Evolutionary conservation across 192 early-diverging fungal genomes (phyloP), one percentile per base, ranked within the genome.

Genomic region (Coemansia sp.): DNA sequence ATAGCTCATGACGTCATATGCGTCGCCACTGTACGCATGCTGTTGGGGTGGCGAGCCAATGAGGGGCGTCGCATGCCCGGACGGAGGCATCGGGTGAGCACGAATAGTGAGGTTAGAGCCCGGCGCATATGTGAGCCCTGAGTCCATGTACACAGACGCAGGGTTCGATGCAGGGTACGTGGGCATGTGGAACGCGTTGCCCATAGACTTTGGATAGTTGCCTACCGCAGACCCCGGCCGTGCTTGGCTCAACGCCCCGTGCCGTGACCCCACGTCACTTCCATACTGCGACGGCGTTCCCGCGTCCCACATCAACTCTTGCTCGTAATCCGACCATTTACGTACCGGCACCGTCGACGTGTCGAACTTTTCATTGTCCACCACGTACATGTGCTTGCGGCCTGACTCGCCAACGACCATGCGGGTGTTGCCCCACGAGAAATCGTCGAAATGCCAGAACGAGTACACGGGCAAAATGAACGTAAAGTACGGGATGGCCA

Each of bases 381-480:
- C 86, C 65, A 71, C 71, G 41, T 77, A 81, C 50, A 83, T 61
- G 47, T 83, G 87, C 73, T 85, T 88, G 38, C 83, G 81, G 58
- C 92, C 92, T 35, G 89, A 90, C 68, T 93, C 91, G 63, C 95
- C 96, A 6, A 93, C 85, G 2, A 96, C 92, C 27, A 91, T 47
- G 73, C 96, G 91, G 17, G 96, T 98, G 75, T 94, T 96, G 61
- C 95, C 97, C 97, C 97, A 99, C 22, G 93, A 95, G 67, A 99
- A 99, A 74, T 99, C 94, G 75, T 99, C 97, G 78, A 97, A 94
- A 85, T 95, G 94, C 97, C 97, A 99, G 87, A 96, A 98, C 17
- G 96, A 87, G 69, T 98, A 98, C 10, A 93, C 61, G 0, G 90
- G 91, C 31, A 92, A 82, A 43, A 87, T 75, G 57, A 92, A 89